Evolutionary conservation across 305 asterid species (phyloP).

Genomic region (Euphrasia arctica): DNA sequence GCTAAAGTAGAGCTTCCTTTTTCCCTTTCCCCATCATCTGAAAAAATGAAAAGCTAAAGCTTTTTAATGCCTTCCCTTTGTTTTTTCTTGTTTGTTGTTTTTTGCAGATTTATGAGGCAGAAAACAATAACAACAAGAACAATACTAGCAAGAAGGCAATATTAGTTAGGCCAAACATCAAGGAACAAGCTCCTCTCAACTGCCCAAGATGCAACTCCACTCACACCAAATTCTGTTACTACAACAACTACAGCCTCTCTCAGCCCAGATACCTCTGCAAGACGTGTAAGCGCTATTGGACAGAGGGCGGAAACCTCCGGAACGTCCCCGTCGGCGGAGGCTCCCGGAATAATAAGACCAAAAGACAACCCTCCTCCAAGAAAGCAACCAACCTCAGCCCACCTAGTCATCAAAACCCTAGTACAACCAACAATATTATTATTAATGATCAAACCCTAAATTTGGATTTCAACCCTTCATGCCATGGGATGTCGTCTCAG

Average conservation of each 20-base stretch:
- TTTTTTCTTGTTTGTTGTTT: not conserved
- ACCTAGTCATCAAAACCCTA: conserved; percentile 16
- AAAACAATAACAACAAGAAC: conserved; percentile 12
- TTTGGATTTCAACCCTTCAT: not conserved
- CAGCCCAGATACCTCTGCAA: conserved; percentile 59
- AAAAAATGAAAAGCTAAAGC: conserved; percentile 6
- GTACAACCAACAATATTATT: too few relatives aligned
- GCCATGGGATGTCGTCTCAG: not conserved
- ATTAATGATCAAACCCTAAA: not conserved
- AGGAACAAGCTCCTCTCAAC: conserved; percentile 27
- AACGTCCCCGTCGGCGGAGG: conserved; percentile 55
- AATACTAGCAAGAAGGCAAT: conserved; percentile 23
- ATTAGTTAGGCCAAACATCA: conserved; percentile 26
- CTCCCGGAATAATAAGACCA: conserved; percentile 35
- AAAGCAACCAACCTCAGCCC: conserved; percentile 28
- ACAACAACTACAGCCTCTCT: conserved; percentile 50
- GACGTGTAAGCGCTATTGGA: conserved; percentile 52
- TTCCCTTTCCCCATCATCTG: conserved; percentile 26
- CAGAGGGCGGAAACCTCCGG: conserved; percentile 48
- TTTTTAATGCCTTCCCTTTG: conserved; percentile 7
- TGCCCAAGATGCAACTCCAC: conserved; percentile 61
- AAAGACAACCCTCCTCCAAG: conserved; percentile 24
- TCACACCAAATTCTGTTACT: conserved; percentile 52
- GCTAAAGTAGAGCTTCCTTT: conserved; percentile 7
- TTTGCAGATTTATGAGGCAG: conserved; percentile 22